Conservation (phyloP, 2,329 filamentous ascomycete species). For the Sphaerulina vaccinii region DNA sequence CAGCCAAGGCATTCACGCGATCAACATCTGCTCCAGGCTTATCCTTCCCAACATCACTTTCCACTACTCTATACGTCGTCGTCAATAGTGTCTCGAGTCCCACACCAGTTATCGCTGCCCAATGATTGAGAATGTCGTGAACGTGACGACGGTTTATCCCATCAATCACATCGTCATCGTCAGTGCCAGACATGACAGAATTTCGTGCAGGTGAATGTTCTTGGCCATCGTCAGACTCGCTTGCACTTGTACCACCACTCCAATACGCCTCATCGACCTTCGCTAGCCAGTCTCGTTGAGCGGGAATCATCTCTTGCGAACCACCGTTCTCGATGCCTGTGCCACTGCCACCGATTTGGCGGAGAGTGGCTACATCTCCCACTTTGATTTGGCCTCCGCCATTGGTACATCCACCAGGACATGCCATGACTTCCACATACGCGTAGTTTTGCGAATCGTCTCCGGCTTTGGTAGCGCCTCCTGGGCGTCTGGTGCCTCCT, state of each 20-base stretch:
- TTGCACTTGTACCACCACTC: slow-evolving; percentile 32
- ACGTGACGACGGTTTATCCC: slow-evolving; percentile 65
- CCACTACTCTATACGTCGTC: slow-evolving; percentile 87
- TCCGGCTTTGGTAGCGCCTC: slow-evolving; percentile 34
- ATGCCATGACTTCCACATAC: slow-evolving; percentile 99
- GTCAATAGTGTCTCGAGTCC: slow-evolving; percentile 69
- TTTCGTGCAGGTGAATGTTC: slow-evolving; percentile 25
- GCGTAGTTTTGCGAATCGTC: slow-evolving; percentile 62
- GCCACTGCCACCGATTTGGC: slow-evolving; percentile 33
- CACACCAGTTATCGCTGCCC: slow-evolving; percentile 71
- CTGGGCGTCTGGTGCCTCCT: slow-evolving; percentile 42
- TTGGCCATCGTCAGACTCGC: slow-evolving; percentile 23
- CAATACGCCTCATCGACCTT: slow-evolving; percentile 61
- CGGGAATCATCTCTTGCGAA: slow-evolving; percentile 54
- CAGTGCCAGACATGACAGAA: slow-evolving; percentile 32
- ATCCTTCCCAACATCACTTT: slow-evolving; percentile 89
- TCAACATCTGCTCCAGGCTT: slow-evolving; percentile 67
- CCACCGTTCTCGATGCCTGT: slow-evolving; percentile 38
- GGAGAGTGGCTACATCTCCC: slow-evolving; percentile 63
- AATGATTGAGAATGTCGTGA: slow-evolving; percentile 69
- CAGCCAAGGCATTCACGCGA: slow-evolving; percentile 81
- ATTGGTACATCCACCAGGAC: slow-evolving; percentile 97
- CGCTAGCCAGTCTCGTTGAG: slow-evolving; percentile 82
- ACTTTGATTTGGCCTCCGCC: slow-evolving; percentile 94
- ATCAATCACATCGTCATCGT: slow-evolving; percentile 30